Evolutionary conservation across 164 flowering plant genomes (phyloP).

Genomic region (Nymphaea thermarum): DNA sequence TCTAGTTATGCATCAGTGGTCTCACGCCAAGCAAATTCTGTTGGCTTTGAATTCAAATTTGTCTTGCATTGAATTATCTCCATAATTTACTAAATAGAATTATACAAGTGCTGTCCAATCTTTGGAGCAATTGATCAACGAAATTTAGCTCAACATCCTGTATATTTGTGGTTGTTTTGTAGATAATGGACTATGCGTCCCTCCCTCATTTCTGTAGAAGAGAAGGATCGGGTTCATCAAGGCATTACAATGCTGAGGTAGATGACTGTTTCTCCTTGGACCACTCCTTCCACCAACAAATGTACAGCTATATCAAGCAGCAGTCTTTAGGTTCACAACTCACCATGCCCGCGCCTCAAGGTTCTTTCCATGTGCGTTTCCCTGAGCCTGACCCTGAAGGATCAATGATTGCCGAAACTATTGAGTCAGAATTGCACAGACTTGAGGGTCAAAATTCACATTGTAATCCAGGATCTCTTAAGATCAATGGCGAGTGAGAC

Average conservation of each 20-base stretch:
- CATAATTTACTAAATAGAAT: too few species aligned
- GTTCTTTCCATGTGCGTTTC: constrained; percentile 60
- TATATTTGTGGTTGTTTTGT: constrained; percentile 3
- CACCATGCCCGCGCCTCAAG: constrained; percentile 35
- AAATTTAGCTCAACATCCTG: not conserved
- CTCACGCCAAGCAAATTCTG: too few species aligned
- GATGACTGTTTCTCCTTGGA: constrained; percentile 57
- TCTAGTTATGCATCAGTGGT: too few species aligned
- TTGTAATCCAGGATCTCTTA: constrained; percentile 13
- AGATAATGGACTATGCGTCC: constrained; percentile 71
- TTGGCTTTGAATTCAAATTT: too few species aligned
- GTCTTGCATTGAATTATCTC: too few species aligned
- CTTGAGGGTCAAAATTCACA: constrained; percentile 22
- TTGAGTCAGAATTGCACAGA: constrained; percentile 57
- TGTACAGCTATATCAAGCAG: constrained; percentile 57
- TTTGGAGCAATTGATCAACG: not conserved
- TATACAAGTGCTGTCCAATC: too few species aligned
- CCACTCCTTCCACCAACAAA: constrained; percentile 69
- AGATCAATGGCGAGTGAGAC: constrained; percentile 13
- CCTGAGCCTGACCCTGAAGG: constrained; percentile 51
- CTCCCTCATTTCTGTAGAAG: constrained; percentile 77
- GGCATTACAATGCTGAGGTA: constrained; percentile 18
- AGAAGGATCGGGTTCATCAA: constrained; percentile 67
- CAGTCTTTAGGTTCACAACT: constrained; percentile 21
- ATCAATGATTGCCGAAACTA: constrained; percentile 37